Conservation (phyloP, 495 filamentous ascomycete genomes). For the Podospora tetraspora region DNA sequence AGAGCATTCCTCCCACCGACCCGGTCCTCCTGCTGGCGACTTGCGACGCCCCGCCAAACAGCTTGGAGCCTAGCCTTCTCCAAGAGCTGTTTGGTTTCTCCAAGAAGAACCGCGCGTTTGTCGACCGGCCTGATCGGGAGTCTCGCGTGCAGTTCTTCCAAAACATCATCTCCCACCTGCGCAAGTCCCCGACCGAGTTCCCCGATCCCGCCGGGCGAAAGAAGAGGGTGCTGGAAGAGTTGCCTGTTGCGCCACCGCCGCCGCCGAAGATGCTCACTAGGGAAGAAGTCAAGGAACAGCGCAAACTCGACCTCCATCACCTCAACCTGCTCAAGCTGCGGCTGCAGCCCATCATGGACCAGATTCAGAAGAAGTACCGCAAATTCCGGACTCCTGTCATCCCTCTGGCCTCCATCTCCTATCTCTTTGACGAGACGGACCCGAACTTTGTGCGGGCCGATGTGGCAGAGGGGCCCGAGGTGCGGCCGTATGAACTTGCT, state of each 20-base stretch:
- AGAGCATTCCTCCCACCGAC: constrained; percentile 76
- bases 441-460: constrained; percentile 77
- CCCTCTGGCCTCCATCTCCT: constrained; percentile 62
- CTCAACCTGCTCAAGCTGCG: constrained; percentile 81
- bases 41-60: constrained; percentile 56
- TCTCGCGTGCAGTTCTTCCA: constrained; percentile 72
- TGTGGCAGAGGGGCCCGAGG: constrained; percentile 50
- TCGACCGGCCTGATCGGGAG: constrained; percentile 57
- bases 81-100: constrained; percentile 81
- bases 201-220: constrained; percentile 81
- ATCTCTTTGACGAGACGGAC: constrained; percentile 77
- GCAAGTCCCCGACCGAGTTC: constrained; percentile 74
- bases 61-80: constrained; percentile 53
- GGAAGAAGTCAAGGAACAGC: constrained; percentile 73
- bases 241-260: constrained; percentile 69
- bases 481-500: constrained; percentile 68
- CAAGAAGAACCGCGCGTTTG: constrained; percentile 63
- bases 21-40: constrained; percentile 82
- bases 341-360: constrained; percentile 91
- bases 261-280: constrained; percentile 58
- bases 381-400: constrained; percentile 78
- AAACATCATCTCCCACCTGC: constrained; percentile 64
- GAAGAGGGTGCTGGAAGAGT: constrained; percentile 68
- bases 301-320: constrained; percentile 69
- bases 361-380: constrained; percentile 78